Percentiles rank a stretch among this genome's conserved stretches.
Evolutionary conservation across 179 eudicot genomes (phyloP).

Genomic region (Amaranthus tricolor): DNA sequence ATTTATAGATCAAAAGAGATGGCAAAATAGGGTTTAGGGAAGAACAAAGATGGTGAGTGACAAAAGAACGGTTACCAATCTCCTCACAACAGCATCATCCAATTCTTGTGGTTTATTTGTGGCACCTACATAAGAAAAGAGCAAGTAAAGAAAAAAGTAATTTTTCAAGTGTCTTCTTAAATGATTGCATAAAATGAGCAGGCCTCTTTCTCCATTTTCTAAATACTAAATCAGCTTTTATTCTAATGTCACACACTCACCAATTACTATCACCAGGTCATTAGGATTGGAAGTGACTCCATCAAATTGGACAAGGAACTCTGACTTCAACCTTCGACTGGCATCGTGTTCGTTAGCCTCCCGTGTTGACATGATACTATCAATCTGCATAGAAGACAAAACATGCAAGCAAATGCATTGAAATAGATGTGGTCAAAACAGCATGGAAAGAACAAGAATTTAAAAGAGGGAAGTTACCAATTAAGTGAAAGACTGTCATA

Average conservation of each 20-base stretch:
- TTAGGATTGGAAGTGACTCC: constrained; percentile 87
- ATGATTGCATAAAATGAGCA: background rate
- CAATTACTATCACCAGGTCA: constrained; percentile 88
- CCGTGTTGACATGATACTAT: constrained; percentile 93
- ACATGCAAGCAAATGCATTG: background rate
- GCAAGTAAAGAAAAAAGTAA: background rate
- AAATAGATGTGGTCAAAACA: background rate
- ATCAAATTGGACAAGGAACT: constrained; percentile 95
- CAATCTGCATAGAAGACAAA: constrained; percentile 51
- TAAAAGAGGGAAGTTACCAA: background rate
- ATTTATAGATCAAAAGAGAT: background rate
- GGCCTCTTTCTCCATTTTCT: background rate
- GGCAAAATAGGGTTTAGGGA: background rate
- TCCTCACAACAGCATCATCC: constrained; percentile 96
- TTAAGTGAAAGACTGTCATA: background rate
- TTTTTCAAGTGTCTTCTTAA: background rate
- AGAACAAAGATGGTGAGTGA: background rate
- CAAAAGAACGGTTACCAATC: constrained; percentile 61
- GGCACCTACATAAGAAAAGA: constrained; percentile 59
- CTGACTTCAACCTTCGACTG: constrained; percentile 93
- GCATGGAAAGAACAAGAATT: background rate
- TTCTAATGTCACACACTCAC: constrained; percentile 35
- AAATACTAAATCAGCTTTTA: background rate
- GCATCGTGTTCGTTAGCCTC: constrained; percentile 87
- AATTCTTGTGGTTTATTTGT: constrained; percentile 97